Evolutionary conservation across 2,329 filamentous ascomycete species (phyloP).

Genomic region (Talaromyces sp.): DNA sequence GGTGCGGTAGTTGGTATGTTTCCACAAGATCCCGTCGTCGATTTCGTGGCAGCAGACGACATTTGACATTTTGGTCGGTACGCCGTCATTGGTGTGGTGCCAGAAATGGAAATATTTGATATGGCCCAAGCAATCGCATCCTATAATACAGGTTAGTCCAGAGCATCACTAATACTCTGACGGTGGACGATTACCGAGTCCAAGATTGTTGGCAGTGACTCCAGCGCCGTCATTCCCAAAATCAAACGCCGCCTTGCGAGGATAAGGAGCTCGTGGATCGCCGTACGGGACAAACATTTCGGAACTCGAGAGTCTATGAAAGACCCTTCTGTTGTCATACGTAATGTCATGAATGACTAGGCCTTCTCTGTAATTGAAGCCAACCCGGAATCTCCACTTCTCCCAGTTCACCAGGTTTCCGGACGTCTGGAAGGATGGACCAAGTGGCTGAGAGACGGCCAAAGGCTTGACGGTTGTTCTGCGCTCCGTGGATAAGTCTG

Average conservation of each 20-base stretch:
- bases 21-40: slow-evolving; percentile 66
- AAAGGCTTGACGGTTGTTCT: slow-evolving; percentile 35
- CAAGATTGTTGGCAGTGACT: slow-evolving; percentile 58
- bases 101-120: slow-evolving; percentile 43
- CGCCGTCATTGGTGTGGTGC: slow-evolving; percentile 4
- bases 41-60: slow-evolving; percentile 23
- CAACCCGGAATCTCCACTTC: slow-evolving; percentile 63
- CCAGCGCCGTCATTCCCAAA: slow-evolving; percentile 63
- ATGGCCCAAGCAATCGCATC: slow-evolving; percentile 63
- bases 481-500: slow-evolving; percentile 24
- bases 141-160: slow-evolving; percentile 59
- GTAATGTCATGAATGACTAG: slow-evolving; percentile 61
- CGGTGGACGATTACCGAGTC: slow-evolving; percentile 38
- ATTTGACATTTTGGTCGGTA: slow-evolving; percentile 5
- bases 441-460: slow-evolving; percentile 34
- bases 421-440: slow-evolving; percentile 29
- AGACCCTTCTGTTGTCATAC: slow-evolving; percentile 57
- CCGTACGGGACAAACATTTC: slow-evolving; percentile 52
- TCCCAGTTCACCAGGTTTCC: slow-evolving; percentile 46
- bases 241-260: slow-evolving; percentile 65
- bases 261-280: slow-evolving; percentile 58
- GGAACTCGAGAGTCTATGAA: slow-evolving; percentile 60
- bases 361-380: slow-evolving; percentile 65
- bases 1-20: slow-evolving; percentile 66
- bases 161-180: slow-evolving; percentile 46